Evolutionary conservation across 768 basidiomycete species (phyloP), one percentile per base, ranked within the genome.

Genomic region (Crassisporium funariophilum): DNA sequence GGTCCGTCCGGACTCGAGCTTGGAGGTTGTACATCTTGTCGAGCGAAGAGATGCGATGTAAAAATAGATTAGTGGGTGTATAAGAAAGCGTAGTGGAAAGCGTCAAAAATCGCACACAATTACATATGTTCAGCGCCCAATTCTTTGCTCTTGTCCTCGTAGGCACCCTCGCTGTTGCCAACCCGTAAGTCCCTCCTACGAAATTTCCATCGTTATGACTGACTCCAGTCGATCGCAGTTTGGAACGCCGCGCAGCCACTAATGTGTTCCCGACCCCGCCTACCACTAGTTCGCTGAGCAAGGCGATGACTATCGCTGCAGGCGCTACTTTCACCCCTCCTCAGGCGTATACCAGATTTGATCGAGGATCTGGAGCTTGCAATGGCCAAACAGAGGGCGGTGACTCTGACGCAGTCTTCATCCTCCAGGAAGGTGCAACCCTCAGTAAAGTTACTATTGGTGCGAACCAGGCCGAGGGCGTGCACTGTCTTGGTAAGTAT

Each of bases 401-500:
- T 20, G 68, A 73, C 39, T 45, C 67, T 5, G 70, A 67, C 29
- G 69, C 70, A 12, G 71, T 73, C 16, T 74, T 74, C 59, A 44
- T 73, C 16, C 60, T 74, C 13, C 53, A 71, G 36, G 65, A 70
- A 31, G 72, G 72, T 23, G 72, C 69, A 7, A 72, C 69, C 5
- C 56, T 72, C 33, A 72, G 67, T 41, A 63, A 62, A 17, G 71
- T 74, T 27, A 60, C 65, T 16, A 73, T 74, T 44, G 72, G 72
- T 2, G 58, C 66, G 20, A 69, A 72, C 56, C 72, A 73, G 46
- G 58, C 67, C 34, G 72, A 74, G 42, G 72, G 72, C 36, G 58
- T 72, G 35, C 70, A 73, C 47, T 72, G 70, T 53, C 63, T 70
- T 41, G 68, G 69, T 68, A 46, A 13, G 54, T 33, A 8, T 21